These are phyloP conservation scores for Cordyceps fumosorosea DNA, from an alignment of 2,329 filamentous ascomycete genomes.

Conservation along the genomic window DNA sequence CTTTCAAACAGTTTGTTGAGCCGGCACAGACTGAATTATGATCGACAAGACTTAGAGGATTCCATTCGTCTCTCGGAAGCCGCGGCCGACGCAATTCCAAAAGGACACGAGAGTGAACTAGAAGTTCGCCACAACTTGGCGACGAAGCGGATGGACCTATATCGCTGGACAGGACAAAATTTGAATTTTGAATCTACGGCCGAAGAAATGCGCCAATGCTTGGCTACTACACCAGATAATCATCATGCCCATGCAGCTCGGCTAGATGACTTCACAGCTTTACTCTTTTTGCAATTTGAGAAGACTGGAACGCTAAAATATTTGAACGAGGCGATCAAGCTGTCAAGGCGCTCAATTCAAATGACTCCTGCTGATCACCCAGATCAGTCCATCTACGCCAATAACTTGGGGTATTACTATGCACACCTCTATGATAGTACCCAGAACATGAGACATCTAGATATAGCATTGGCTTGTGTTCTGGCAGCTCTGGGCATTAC, in stretches of 20 bases:
- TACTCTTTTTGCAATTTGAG: neutral
- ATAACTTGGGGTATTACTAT: neutral
- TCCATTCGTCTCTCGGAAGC: neutral
- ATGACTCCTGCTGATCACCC: neutral
- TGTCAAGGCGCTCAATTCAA: neutral
- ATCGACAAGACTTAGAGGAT: neutral
- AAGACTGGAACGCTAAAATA: neutral
- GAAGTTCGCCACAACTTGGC: neutral
- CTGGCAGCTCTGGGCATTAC: neutral
- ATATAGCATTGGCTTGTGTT: neutral
- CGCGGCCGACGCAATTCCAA: neutral
- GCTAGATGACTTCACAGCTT: neutral
- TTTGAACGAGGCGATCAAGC: neutral
- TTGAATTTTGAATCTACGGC: neutral
- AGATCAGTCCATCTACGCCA: neutral
- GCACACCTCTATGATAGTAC: neutral
- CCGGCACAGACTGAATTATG: neutral
- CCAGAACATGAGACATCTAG: neutral
- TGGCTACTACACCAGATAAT: neutral
- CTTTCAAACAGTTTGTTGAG: neutral
- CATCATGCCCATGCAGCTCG: neutral
- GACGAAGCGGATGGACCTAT: neutral
- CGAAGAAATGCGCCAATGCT: neutral
- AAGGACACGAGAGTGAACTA: neutral
- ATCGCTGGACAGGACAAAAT: slow-evolving; percentile 5